phyloP scores from a whole-genome alignment of 352 stramenopile genomes.

The Thraustochytrium sp. region DNA sequence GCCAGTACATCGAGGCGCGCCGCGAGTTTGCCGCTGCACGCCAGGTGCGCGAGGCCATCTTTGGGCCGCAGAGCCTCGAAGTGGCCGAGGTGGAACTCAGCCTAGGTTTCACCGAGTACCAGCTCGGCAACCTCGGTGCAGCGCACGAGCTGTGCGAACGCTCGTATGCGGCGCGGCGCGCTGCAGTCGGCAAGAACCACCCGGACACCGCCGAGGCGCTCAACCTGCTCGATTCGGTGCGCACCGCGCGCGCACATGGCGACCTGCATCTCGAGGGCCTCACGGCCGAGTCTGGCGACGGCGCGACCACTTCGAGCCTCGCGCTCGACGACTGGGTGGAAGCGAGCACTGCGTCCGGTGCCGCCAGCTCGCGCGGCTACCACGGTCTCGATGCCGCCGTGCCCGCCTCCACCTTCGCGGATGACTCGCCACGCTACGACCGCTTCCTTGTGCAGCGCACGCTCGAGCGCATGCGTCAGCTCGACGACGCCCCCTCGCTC shows the following conservation, averaged over 20 bases:
- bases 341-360: no score
- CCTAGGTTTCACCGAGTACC: constrained; percentile 44
- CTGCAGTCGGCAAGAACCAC: constrained; percentile 8
- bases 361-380: no score
- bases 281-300: no score
- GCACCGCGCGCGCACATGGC: not conserved
- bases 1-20: not conserved
- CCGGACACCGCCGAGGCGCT: constrained; percentile 27
- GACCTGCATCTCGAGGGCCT: not conserved
- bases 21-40: constrained; percentile 37
- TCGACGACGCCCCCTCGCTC: not conserved
- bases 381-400: no score
- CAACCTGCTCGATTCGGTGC: constrained; percentile 31
- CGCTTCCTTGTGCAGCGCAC: constrained; percentile 5
- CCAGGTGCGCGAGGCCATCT: constrained; percentile 35
- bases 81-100: constrained; percentile 39
- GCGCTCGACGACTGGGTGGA: no score
- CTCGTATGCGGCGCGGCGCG: constrained; percentile 2
- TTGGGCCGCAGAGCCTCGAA: constrained; percentile 18
- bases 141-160: constrained; percentile 35
- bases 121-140: constrained; percentile 1
- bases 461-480: not conserved
- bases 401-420: not conserved
- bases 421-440: not conserved
- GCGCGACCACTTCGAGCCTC: no score